Evolutionary conservation across 768 basidiomycete genomes (phyloP), one percentile per base, ranked within the genome.

Genomic region (Clavaria fumosa): DNA sequence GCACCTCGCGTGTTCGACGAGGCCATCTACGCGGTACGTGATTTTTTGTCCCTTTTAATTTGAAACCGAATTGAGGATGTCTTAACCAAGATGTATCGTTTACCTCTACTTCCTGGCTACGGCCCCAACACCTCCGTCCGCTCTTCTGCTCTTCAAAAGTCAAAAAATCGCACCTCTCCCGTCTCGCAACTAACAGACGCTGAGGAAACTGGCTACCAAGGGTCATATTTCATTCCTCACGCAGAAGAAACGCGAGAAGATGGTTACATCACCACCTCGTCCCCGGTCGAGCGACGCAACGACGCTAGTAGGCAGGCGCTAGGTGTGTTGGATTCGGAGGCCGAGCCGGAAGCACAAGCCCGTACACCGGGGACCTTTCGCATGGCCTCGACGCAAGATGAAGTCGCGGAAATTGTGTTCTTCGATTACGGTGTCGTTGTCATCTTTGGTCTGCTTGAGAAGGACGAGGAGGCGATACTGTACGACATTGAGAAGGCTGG

Each of bases 21-120:
- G 58, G 90, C 89, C 0, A 57, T 93, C 43, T 95, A 95, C 62
- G 82, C 77, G 40, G 90, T 91, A 44, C 60, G 84, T 68, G 10
- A 7, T 4, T 11, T 33, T 19, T 30, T 45, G 11, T 19, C 14
- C 11, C 33, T 37, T 6, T 17, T 12, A 38, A 7, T 41, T 22
- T 37, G 41, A 32, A 33, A 4, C 23, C 32, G 21, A 14, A 22
- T 28, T 12, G 39, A 36, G 42, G 44, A 45, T 15, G 26, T 40
- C 34, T 31, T 39, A 14, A 11, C 27, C 11, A 43, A 90, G 89
- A 78, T 91, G 63, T 93, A 96, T 51, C 82, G 86, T 52, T 66
- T 93, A 0, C 91, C 91, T 2, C 64, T 96, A 3, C 66, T 95
- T 11, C 86, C 91, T 5, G 91, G 91, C 0, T 96, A 96, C 48